These are phyloP conservation scores for Chlamydomonas asymmetrica DNA, from an alignment of 139 green algal genomes.

Conservation along the genomic window DNA sequence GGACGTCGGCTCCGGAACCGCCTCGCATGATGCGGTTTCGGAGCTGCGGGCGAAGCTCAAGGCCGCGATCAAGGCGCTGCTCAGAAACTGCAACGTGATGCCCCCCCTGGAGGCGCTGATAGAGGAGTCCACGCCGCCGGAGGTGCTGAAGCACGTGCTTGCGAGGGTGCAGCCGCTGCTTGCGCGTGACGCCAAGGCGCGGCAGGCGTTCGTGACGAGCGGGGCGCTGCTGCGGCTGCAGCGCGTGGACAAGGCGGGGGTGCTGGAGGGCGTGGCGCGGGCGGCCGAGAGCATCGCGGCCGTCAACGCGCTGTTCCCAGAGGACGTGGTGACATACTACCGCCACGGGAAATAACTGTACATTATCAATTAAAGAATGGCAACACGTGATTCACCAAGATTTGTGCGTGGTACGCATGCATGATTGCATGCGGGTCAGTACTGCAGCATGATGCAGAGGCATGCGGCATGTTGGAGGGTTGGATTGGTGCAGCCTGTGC, in stretches of 20 bases:
- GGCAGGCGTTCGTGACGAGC: slow-evolving; percentile 49
- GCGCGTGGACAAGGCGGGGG: slow-evolving; percentile 13
- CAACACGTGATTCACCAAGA: too few relatives aligned
- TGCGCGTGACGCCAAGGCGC: slow-evolving; percentile 16
- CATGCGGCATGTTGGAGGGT: too few relatives aligned
- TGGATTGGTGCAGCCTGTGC: too few relatives aligned
- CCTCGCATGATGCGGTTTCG: neutral
- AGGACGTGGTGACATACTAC: slow-evolving; percentile 55
- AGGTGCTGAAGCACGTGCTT: slow-evolving; percentile 48
- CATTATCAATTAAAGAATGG: too few relatives aligned
- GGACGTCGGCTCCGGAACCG: too few relatives aligned
- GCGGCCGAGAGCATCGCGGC: neutral
- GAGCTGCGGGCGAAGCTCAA: slow-evolving; percentile 29
- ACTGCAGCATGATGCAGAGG: too few relatives aligned
- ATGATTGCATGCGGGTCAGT: too few relatives aligned
- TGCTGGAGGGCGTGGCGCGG: slow-evolving; percentile 18
- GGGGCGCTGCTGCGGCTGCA: slow-evolving; percentile 51
- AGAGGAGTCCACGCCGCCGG: slow-evolving; percentile 14
- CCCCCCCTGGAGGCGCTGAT: slow-evolving; percentile 37
- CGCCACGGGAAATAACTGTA: too few relatives aligned
- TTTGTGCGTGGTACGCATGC: too few relatives aligned
- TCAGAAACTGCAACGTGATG: slow-evolving; percentile 34
- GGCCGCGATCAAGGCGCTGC: slow-evolving; percentile 37
- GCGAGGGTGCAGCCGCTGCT: slow-evolving; percentile 20
- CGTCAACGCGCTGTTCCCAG: slow-evolving; percentile 47